Conservation (phyloP, 192 early-diverging fungal genomes). For the Gaertneriomyces semiglobifer region DNA sequence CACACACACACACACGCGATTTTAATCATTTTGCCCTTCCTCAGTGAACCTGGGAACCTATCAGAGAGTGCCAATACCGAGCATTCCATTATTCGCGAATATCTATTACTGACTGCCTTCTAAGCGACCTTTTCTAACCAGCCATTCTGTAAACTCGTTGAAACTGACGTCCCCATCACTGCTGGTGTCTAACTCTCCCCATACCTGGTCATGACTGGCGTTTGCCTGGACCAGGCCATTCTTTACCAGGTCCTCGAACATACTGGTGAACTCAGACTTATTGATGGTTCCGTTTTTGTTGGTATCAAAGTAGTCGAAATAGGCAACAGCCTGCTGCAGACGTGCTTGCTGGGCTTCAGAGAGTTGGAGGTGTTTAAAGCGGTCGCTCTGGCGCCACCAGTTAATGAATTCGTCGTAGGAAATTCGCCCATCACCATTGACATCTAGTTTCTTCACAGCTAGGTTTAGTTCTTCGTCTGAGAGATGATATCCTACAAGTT, state of each 20-base stretch:
- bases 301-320: neutral
- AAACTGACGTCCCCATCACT: slow-evolving; percentile 38
- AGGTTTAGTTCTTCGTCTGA: slow-evolving; percentile 34
- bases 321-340: neutral
- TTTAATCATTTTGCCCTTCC: too few species aligned
- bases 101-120: too few species aligned
- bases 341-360: neutral
- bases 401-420: slow-evolving; percentile 36
- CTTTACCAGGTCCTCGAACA: too few species aligned
- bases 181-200: slow-evolving; percentile 34
- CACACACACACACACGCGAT: too few species aligned
- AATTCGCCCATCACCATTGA: slow-evolving; percentile 36
- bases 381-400: slow-evolving; percentile 38
- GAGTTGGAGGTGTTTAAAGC: slow-evolving; percentile 29
- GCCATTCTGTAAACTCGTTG: slow-evolving; percentile 39
- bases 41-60: too few species aligned
- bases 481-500: slow-evolving; percentile 24
- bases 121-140: slow-evolving; percentile 10
- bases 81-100: too few species aligned
- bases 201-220: too few species aligned
- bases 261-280: neutral
- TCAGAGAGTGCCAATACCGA: too few species aligned
- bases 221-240: too few species aligned
- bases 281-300: neutral
- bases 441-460: slow-evolving; percentile 34